Evolutionary conservation across 1,284 basidiomycete genomes (phyloP).

Genomic region (Ceratobasidium papillatum): DNA sequence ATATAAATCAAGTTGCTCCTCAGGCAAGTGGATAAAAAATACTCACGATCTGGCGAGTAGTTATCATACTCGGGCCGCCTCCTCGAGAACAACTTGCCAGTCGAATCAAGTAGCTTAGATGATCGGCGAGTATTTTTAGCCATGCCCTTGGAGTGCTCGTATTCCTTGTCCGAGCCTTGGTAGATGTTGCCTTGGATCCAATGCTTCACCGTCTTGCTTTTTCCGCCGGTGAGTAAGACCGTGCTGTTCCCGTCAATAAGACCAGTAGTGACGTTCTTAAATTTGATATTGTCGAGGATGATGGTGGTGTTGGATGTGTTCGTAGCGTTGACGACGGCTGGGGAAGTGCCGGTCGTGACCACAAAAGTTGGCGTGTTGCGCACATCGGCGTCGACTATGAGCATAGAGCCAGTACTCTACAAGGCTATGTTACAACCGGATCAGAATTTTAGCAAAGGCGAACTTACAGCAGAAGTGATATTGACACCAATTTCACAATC

Average conservation of each 20-base stretch:
- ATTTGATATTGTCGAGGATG: slow-evolving; percentile 54
- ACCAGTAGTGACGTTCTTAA: slow-evolving; percentile 44
- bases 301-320: slow-evolving; percentile 58
- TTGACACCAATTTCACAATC: slow-evolving; percentile 56
- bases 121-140: slow-evolving; percentile 63
- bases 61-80: slow-evolving; percentile 73
- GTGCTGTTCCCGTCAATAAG: slow-evolving; percentile 61
- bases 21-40: not conserved
- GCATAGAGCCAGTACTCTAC: slow-evolving; percentile 62
- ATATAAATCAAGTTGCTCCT: not conserved
- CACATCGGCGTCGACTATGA: slow-evolving; percentile 68
- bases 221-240: slow-evolving; percentile 59
- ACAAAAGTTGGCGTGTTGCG: slow-evolving; percentile 54
- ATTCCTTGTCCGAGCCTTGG: slow-evolving; percentile 56
- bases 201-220: slow-evolving; percentile 59
- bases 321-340: slow-evolving; percentile 35
- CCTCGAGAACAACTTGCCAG: slow-evolving; percentile 68
- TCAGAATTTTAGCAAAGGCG: slow-evolving; percentile 29
- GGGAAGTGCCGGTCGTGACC: slow-evolving; percentile 60
- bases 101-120: slow-evolving; percentile 62
- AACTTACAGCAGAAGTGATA: slow-evolving; percentile 58
- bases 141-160: slow-evolving; percentile 61
- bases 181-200: slow-evolving; percentile 75
- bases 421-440: not conserved
- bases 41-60: slow-evolving; percentile 61